Percentiles rank a stretch among this genome's conserved stretches.
Evolutionary conservation across 495 filamentous ascomycete species (phyloP).

Genomic region (Filosporella fistucella): DNA sequence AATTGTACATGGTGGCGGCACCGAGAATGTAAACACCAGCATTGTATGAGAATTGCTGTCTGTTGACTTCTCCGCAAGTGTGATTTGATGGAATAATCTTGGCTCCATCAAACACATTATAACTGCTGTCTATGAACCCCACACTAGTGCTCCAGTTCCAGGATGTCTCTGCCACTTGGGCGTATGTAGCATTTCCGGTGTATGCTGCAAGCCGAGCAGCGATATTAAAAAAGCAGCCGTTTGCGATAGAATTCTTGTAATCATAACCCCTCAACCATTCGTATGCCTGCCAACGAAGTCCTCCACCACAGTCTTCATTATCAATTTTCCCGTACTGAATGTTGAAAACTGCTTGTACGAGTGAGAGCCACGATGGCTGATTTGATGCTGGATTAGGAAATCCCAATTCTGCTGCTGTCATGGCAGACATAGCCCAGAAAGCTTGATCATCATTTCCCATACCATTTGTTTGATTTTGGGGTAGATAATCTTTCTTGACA

Average conservation of each 20-base stretch:
- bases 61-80: constrained; percentile 56
- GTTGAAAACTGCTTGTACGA: constrained; percentile 81
- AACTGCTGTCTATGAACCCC: constrained; percentile 58
- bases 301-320: constrained; percentile 56
- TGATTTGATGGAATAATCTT: constrained; percentile 47
- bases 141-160: constrained; percentile 65
- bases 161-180: constrained; percentile 62
- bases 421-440: constrained; percentile 73
- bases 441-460: constrained; percentile 81
- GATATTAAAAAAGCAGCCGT: constrained; percentile 86
- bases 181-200: constrained; percentile 71
- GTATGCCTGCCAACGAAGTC: constrained; percentile 79
- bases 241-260: constrained; percentile 86
- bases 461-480: constrained; percentile 63
- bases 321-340: constrained; percentile 65
- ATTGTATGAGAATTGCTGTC: constrained; percentile 71
- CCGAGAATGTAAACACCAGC: constrained; percentile 63
- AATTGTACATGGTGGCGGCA: constrained; percentile 72
- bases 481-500: constrained; percentile 58
- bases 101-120: constrained; percentile 68
- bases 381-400: constrained; percentile 59
- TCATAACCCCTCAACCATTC: constrained; percentile 68
- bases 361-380: constrained; percentile 67
- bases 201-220: constrained; percentile 71
- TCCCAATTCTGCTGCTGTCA: constrained; percentile 65